Evolutionary conservation across 2,329 filamentous ascomycete species (phyloP), one percentile per base, ranked within the genome.

Genomic region (Capronia americana): DNA sequence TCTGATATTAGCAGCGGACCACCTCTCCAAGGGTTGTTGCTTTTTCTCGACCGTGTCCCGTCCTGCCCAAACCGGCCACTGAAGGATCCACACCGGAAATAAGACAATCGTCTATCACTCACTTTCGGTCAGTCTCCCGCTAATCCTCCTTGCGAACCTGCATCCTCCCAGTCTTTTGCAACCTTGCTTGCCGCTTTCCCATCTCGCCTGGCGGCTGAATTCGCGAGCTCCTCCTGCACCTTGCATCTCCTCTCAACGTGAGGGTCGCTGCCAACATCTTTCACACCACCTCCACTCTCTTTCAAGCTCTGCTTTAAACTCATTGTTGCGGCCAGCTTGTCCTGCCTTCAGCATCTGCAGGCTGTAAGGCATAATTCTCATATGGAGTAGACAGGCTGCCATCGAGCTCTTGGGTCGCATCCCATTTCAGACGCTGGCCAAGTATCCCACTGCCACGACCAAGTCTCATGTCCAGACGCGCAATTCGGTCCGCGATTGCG

Each of bases 351-450:
- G 28, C 48, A 64, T 64, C 44, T 61, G 34, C 65, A 48, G 26
- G 41, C 61, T 67, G 54, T 57, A 28, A 65, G 58, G 28, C 58
- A 51, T 61, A 63, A 44, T 32, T 28, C 50, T 60, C 50, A 60
- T 59, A 59, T 63, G 55, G 48, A 46, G 44, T 63, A 68, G 62
- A 65, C 55, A 38, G 46, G 41, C 58, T n/a, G 26, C 23, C 54
- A 30, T 41, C 55, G 41, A 53, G 44, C 65, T 67, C 30, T n/a
- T 54, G 34, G 26, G 50, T 57, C 38, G 20, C 50, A 48, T 30
- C 23, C 44, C 48, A 10, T 30, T 17, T 28, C 41, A 58, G 53
- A 57, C 53, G 30, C 6, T 6, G 7, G 14, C 38, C 14, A 30
- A 53, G 11, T 41, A 17, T 20, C 56, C 41, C 23, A 30, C 30